Evolutionary conservation across 176 grass and related monocot species (phyloP), one percentile per base, ranked within the genome.

Genomic region (Oryza glumipatula): DNA sequence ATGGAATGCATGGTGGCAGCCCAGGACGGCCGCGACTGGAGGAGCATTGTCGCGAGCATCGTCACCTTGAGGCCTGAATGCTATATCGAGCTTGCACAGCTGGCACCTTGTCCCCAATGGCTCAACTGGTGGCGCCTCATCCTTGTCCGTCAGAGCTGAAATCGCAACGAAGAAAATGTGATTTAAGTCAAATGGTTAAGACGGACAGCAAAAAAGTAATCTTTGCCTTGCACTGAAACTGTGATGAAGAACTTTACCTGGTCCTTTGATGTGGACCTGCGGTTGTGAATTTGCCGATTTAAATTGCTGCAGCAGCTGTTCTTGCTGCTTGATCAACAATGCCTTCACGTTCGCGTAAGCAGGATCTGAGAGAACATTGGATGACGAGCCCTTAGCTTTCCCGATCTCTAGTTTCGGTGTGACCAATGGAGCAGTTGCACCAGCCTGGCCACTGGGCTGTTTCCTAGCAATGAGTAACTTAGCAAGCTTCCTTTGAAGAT

Each of bases 1-100:
- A 47, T 94, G 92, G 36, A 86, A 87, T 54, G 76, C 60, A 60
- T 94, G 92, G 72, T 83, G 76, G 81, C 92, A 94, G 35, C 72
- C 41, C 16, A 94, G 83, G 73, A 94, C 64, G 2, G 76, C 92
- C 1, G 82, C 41, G 0, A 91, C 77, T 43, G 92, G 89, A 75
- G 86, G 92, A 71, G 80, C 81, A 4, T 58, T n/a, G 72, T 73
- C 79, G 36, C 63, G 46, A 35, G 76, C 47, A 48, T 64, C 16
- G 10, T 67, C 70, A 14, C 79, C 79, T 56, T 68, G 85, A 14
- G 86, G 76, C 17, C 24, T 65, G 51, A 92, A 94, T 9, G 92
- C 83, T 0, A 94, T 26, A 66, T 94, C 92, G 3, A 94, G 73
- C 77, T 88, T 86, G 88, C 92, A 94, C 77, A 94, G 89, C 39